Base-by-base conservation (phyloP, 2,329 filamentous ascomycete species). In the Fonsecaea pedrosoi region DNA sequence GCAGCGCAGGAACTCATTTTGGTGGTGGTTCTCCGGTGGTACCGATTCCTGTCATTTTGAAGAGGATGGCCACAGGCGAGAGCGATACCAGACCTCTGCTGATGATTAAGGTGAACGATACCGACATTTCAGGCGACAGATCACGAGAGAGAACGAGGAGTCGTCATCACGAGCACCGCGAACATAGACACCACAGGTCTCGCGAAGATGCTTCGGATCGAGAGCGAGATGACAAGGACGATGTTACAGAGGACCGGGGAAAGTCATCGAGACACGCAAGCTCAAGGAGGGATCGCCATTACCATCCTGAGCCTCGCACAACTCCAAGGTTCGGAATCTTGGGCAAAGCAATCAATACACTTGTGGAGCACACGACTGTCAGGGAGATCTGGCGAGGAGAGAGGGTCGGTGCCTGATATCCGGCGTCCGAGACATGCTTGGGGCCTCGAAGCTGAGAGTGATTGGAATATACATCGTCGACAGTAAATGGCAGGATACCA, bases 71-170 rank as follows among this genome's bases (percentile, higher is more conserved):
- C 15, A 75, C 75, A 15, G 80, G 78, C n/a, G 75, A 79, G 50
- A 80, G 79, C 4, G 77, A 81, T 59, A 79, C 76, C 18, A 76
- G 77, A 35, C 78, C 76, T n/a, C 72, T 80, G 15, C 72, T 81
- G 40, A 77, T 75, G 60, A 69, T 81, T 18, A 80, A 61, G 48
- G 53, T 66, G 13, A 71, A 71, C 40, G 59, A 64, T 6, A 56
- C 59, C 6, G 59, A 61, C 3, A 21, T 58, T 25, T 42, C 62
- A n/a, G 48, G 45, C 35, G 65, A 61, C 45, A 58, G 35, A n/a
- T 64, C 53, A 37, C 21, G 64, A 59, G 30, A 62, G 40, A 32
- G 59, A 56, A 55, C 56, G 60, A 62, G 57, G n/a, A 55, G 54
- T 15, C 54, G 56, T 30, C 53, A 57, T 54, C 48, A 66, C 30